Evolutionary conservation across 495 filamentous ascomycete species (phyloP).

Genomic region (Saxophila tyrrhenica): DNA sequence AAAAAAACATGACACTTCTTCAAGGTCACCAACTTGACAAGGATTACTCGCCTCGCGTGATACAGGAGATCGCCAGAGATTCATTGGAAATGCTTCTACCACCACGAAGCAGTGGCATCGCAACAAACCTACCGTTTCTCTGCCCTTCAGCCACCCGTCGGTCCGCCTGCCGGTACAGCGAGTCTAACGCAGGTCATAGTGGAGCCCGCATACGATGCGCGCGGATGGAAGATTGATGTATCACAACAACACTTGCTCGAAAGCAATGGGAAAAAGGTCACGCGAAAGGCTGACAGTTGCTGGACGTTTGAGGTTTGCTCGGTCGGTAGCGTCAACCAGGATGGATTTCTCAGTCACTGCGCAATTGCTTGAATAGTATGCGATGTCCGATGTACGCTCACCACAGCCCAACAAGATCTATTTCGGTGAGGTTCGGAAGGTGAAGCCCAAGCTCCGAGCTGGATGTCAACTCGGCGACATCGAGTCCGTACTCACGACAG

Average conservation of each 20-base stretch:
- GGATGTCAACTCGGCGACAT: too few species aligned
- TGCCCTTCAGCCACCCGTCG: slow-evolving; percentile 19
- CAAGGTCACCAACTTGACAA: background rate
- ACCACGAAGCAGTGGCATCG: slow-evolving; percentile 6
- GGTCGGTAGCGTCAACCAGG: background rate
- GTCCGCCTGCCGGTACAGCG: slow-evolving; percentile 8
- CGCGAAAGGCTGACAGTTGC: slow-evolving; percentile 1
- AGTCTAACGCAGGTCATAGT: slow-evolving; percentile 4
- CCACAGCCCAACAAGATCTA: too few species aligned
- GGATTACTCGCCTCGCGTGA: background rate
- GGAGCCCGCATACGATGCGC: background rate
- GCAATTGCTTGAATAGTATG: too few species aligned
- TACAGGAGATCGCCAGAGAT: slow-evolving; percentile 13
- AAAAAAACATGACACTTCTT: too few species aligned
- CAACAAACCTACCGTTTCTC: slow-evolving; percentile 10
- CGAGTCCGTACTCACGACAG: too few species aligned
- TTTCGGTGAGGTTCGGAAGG: background rate
- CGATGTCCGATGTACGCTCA: too few species aligned
- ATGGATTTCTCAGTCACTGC: too few species aligned
- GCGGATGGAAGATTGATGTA: background rate
- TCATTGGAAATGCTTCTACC: slow-evolving; percentile 11
- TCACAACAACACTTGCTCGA: background rate
- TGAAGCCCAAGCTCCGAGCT: too few species aligned
- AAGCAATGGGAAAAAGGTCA: background rate
- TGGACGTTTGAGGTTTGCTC: background rate